Percentiles rank a stretch among this genome's conserved stretches.
Conservation (phyloP, 371 early-diverging fungal species). For the Mortierella sp. region DNA sequence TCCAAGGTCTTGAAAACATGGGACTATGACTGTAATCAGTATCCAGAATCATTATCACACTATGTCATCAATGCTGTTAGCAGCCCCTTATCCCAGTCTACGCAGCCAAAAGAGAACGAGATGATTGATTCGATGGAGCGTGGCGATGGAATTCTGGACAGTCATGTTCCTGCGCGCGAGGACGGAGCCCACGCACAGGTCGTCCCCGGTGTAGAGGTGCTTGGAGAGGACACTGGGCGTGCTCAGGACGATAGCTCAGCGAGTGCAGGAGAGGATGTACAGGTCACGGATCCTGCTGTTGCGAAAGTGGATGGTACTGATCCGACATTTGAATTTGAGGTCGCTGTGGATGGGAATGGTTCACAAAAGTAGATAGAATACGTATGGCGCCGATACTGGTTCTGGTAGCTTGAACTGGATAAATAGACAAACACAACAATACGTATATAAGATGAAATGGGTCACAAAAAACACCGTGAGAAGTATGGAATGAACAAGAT, state of each 20-base stretch:
- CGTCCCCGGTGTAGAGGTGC: not conserved
- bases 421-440: not conserved
- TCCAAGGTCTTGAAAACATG: constrained; percentile 28
- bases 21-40: constrained; percentile 41
- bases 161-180: not conserved
- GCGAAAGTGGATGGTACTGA: not conserved
- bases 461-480: too few species aligned
- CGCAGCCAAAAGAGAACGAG: not conserved
- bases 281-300: not conserved
- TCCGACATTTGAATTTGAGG: constrained; percentile 7
- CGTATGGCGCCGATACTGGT: too few species aligned
- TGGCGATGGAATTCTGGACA: not conserved
- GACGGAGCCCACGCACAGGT: not conserved
- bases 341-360: not conserved
- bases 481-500: too few species aligned
- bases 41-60: constrained; percentile 8
- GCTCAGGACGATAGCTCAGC: not conserved
- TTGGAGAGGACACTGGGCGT: not conserved
- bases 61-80: constrained; percentile 10
- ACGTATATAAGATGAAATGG: too few species aligned
- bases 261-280: not conserved
- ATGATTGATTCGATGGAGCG: not conserved
- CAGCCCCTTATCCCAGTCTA: not conserved
- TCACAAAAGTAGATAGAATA: not conserved
- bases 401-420: not conserved